Evolutionary conservation across 2,329 filamentous ascomycete genomes (phyloP).

Genomic region (Setomelanomma holmii): DNA sequence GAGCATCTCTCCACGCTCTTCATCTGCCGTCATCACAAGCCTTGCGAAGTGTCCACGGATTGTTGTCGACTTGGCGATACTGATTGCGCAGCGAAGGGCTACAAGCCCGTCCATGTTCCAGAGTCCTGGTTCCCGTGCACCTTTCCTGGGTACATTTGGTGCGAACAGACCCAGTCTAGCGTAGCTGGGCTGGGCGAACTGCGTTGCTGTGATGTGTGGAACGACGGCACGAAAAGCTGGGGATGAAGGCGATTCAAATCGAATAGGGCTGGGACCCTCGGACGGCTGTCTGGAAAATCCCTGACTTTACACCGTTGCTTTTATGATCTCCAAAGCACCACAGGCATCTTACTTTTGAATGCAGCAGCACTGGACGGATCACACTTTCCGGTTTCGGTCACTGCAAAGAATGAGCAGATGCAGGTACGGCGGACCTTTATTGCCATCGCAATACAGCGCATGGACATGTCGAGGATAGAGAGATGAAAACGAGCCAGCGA

Average conservation of each 20-base stretch:
- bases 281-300: constrained; percentile 3
- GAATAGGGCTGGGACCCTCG: background rate
- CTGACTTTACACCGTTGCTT: constrained; percentile 2
- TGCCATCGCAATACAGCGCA: background rate
- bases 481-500: background rate
- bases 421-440: background rate
- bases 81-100: background rate
- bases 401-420: background rate
- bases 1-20: background rate
- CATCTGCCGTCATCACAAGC: background rate
- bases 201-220: background rate
- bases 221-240: constrained; percentile 6
- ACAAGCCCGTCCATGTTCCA: background rate
- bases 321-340: constrained; percentile 19
- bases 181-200: constrained; percentile 1
- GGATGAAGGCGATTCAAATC: background rate
- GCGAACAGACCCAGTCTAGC: too few species aligned
- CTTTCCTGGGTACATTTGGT: too few species aligned
- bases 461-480: background rate
- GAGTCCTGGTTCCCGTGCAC: background rate
- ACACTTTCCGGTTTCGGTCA: background rate
- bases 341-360: constrained; percentile 8
- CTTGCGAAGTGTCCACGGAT: too few species aligned
- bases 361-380: background rate
- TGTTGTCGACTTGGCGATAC: background rate